Conservation (phyloP, 805 yeast species). For the Ogataea paradorogensis region DNA sequence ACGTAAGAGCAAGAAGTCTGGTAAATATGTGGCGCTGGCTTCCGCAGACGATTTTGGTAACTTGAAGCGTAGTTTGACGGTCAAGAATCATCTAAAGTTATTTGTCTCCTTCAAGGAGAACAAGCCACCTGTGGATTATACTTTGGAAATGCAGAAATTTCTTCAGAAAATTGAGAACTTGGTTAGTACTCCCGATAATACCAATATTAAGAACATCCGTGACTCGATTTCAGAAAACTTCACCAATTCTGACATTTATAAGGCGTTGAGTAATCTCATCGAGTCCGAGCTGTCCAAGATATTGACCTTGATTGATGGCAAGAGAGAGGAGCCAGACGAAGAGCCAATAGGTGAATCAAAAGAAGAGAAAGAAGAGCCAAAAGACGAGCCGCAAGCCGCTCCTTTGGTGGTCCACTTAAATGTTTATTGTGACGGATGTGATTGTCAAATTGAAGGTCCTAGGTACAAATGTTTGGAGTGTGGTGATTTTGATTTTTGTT, state of each 20-base stretch:
- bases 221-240: constrained; percentile 22
- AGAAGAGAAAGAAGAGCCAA: constrained; percentile 4
- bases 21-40: constrained; percentile 39
- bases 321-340: neutral
- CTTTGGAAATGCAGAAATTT: constrained; percentile 12
- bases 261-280: constrained; percentile 17
- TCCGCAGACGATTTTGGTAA: constrained; percentile 39
- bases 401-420: constrained; percentile 17
- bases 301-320: constrained; percentile 18
- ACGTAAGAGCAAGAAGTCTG: constrained; percentile 48
- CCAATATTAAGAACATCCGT: constrained; percentile 16
- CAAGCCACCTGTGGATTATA: constrained; percentile 1
- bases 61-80: constrained; percentile 45
- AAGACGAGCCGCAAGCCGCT: constrained; percentile 5
- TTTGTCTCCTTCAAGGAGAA: constrained; percentile 9
- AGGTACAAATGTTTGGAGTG: constrained; percentile 54
- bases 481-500: constrained; percentile 52
- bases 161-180: constrained; percentile 16
- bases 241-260: constrained; percentile 22
- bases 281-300: constrained; percentile 22
- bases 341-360: constrained; percentile 2
- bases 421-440: constrained; percentile 35
- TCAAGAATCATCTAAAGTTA: constrained; percentile 43
- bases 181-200: constrained; percentile 12
- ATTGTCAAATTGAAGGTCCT: constrained; percentile 33